Evolutionary conservation across 345 rosid genomes (phyloP).

Genomic region (Stellera chamaejasme): DNA sequence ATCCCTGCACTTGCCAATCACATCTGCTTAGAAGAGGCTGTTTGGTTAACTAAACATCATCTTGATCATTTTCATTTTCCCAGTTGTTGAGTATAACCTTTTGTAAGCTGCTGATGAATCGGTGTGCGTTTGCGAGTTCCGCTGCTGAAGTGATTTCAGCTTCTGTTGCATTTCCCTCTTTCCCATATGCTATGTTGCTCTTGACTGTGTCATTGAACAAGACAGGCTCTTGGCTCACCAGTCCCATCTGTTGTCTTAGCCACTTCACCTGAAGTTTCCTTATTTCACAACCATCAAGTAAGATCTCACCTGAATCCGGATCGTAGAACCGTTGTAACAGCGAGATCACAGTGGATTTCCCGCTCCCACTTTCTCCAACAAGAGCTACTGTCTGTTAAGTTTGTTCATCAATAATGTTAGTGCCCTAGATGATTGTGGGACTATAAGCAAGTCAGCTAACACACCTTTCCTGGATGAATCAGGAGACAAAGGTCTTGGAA

Average conservation of each 20-base stretch:
- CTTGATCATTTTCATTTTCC: neutral
- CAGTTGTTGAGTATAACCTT: conserved; percentile 27
- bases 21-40: too few species aligned
- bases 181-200: conserved; percentile 76
- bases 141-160: conserved; percentile 63
- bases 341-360: conserved; percentile 66
- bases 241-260: conserved; percentile 72
- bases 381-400: conserved; percentile 57
- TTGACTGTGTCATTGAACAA: conserved; percentile 64
- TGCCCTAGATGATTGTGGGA: neutral
- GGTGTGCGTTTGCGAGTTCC: conserved; percentile 69
- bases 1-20: conserved; percentile 29
- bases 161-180: conserved; percentile 57
- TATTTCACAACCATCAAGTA: conserved; percentile 62
- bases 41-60: neutral
- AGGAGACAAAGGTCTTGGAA: conserved; percentile 49
- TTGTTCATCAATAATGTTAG: neutral
- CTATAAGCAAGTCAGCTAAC: neutral
- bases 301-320: conserved; percentile 63
- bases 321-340: conserved; percentile 70
- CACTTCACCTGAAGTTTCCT: conserved; percentile 49
- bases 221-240: conserved; percentile 74
- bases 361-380: conserved; percentile 86
- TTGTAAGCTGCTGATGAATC: conserved; percentile 64
- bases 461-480: conserved; percentile 67